These are phyloP conservation scores for Acmispon strigosus DNA, from an alignment of 306 rosid genomes.

Conservation along the genomic window DNA sequence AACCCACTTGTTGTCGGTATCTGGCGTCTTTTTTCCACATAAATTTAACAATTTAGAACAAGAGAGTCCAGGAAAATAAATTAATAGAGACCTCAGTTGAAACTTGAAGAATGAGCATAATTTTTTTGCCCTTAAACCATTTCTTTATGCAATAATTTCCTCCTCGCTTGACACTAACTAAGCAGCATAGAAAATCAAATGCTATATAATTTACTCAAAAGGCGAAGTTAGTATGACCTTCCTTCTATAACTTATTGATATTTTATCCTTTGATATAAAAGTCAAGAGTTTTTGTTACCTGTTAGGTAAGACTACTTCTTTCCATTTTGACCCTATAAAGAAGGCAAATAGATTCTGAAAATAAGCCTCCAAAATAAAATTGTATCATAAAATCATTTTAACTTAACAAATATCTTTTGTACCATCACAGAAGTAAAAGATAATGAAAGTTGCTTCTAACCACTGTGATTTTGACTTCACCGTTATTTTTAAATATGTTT, in stretches of 20 bases:
- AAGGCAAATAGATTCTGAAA: neutral
- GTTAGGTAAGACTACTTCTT: constrained; percentile 31
- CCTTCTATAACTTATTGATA: neutral
- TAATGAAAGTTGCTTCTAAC: too few species aligned
- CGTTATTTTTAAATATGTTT: too few species aligned
- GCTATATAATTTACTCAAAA: neutral
- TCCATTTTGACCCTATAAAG: neutral
- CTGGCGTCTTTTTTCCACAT: too few species aligned
- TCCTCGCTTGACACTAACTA: neutral
- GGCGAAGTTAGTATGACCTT: constrained; percentile 17
- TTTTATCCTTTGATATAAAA: constrained; percentile 13
- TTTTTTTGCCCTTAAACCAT: constrained; percentile 1
- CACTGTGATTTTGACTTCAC: too few species aligned
- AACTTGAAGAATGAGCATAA: constrained; percentile 18
- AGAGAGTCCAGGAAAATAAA: too few species aligned
- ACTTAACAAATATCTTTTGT: too few species aligned
- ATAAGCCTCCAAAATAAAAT: too few species aligned
- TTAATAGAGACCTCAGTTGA: constrained; percentile 12
- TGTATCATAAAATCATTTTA: too few species aligned
- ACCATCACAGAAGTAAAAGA: too few species aligned
- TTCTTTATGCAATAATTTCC: constrained; percentile 2
- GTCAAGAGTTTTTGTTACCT: constrained; percentile 34
- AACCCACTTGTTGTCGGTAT: neutral
- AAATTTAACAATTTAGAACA: too few species aligned
- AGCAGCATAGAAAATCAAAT: neutral